Conservation (phyloP, 148 eudicot genomes). For the Arbutus unedo region DNA sequence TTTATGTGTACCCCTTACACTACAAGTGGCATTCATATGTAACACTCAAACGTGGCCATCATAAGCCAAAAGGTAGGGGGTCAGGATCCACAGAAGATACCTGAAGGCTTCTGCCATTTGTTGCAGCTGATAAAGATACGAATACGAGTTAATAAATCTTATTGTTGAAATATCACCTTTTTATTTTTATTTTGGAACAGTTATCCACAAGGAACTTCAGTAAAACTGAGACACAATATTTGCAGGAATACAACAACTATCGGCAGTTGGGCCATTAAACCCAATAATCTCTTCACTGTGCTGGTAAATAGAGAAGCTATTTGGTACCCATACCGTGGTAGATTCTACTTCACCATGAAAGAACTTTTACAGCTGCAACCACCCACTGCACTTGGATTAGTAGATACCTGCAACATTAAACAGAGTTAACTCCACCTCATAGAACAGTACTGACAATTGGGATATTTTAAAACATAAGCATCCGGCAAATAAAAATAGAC, state of each 20-base stretch:
- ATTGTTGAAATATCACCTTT: not conserved
- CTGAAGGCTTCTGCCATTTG: too few species aligned
- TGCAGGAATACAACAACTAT: not conserved
- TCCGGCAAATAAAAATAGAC: not conserved
- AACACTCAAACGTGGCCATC: too few species aligned
- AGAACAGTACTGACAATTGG: too few species aligned
- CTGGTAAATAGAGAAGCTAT: not conserved
- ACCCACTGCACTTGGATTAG: conserved; percentile 92
- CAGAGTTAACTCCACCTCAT: too few species aligned
- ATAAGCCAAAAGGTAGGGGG: too few species aligned
- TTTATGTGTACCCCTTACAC: too few species aligned
- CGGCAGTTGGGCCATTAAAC: not conserved
- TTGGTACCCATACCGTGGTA: not conserved
- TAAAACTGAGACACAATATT: not conserved
- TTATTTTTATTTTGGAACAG: not conserved
- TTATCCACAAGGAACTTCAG: not conserved
- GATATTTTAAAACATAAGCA: not conserved
- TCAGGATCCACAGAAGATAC: too few species aligned
- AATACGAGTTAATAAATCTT: not conserved
- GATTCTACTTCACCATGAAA: conserved; percentile 64
- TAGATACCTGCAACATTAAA: conserved; percentile 49
- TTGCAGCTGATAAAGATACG: not conserved
- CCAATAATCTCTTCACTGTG: not conserved
- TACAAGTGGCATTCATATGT: too few species aligned
- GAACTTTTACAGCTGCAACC: conserved; percentile 95